Evolutionary conservation across 2,329 filamentous ascomycete genomes (phyloP).

Genomic region (Paramyrothecium sp.): DNA sequence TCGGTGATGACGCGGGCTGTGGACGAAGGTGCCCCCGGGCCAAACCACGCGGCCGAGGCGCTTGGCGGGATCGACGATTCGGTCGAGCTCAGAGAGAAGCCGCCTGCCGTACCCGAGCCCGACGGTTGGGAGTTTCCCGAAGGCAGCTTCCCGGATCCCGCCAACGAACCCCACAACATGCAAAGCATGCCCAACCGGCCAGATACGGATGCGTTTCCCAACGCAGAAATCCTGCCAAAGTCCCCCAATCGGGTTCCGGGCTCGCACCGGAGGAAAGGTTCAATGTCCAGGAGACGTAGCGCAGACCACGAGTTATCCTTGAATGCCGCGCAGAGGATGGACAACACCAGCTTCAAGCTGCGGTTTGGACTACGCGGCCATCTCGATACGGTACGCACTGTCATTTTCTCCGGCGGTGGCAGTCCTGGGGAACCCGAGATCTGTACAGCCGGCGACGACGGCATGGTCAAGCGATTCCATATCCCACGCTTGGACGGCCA

Average conservation of each 20-base stretch:
- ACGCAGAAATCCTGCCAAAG: conserved; percentile 75
- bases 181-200: conserved; percentile 61
- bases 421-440: conserved; percentile 96
- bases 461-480: conserved; percentile 94
- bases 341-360: conserved; percentile 82
- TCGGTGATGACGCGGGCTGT: conserved; percentile 31
- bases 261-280: conserved; percentile 78
- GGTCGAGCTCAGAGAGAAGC: conserved; percentile 47
- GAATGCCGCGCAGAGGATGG: conserved; percentile 55
- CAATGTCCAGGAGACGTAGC: conserved; percentile 69
- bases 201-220: conserved; percentile 85
- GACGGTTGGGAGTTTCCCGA: conserved; percentile 97
- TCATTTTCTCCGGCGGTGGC: conserved; percentile 95
- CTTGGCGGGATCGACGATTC: conserved; percentile 35
- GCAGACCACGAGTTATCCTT: conserved; percentile 63
- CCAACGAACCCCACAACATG: conserved; percentile 28
- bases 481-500: conserved; percentile 75
- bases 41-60: conserved; percentile 38
- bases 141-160: conserved; percentile 59
- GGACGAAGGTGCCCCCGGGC: conserved; percentile 29
- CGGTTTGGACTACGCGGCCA: conserved; percentile 90
- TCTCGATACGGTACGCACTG: conserved; percentile 87
- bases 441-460: conserved; percentile 93
- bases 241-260: conserved; percentile 70
- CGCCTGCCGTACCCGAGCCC: conserved; percentile 44